Conservation (phyloP, 768 basidiomycete species). For the Ephemerocybe angulata region DNA sequence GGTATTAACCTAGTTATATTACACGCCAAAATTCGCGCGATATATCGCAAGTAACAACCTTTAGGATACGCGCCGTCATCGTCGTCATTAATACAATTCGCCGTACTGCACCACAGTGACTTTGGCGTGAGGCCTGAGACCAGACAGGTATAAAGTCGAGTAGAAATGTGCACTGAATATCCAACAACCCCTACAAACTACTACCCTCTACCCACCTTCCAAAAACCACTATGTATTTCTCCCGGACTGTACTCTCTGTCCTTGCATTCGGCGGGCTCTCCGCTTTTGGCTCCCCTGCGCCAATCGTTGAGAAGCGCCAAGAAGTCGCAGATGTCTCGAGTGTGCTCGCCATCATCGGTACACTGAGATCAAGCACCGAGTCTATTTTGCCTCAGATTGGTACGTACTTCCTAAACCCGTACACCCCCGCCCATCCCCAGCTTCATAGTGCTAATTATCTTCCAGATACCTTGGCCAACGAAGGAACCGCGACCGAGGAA, state of each 20-base stretch:
- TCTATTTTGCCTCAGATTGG: constrained; percentile 10
- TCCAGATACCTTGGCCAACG: constrained; percentile 2
- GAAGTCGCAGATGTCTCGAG: neutral
- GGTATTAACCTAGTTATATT: no score
- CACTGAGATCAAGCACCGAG: no score
- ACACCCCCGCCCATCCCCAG: no score
- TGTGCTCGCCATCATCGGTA: neutral
- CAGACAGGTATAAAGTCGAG: neutral
- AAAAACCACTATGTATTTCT: neutral
- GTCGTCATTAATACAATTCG: neutral
- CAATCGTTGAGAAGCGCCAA: neutral
- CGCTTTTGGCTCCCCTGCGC: neutral
- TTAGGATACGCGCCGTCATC: no score
- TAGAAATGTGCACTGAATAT: neutral
- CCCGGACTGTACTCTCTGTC: neutral
- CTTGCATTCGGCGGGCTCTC: neutral
- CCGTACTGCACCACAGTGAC: neutral
- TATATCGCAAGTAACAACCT: no score
- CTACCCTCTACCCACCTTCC: neutral
- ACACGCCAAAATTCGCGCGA: no score
- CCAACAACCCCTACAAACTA: neutral
- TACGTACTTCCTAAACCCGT: neutral
- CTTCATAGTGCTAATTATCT: no score
- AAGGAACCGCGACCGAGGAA: constrained; percentile 1
- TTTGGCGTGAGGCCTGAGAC: neutral